Base-by-base conservation (phyloP, 2,329 filamentous ascomycete species). In the Penicillium paneum region DNA sequence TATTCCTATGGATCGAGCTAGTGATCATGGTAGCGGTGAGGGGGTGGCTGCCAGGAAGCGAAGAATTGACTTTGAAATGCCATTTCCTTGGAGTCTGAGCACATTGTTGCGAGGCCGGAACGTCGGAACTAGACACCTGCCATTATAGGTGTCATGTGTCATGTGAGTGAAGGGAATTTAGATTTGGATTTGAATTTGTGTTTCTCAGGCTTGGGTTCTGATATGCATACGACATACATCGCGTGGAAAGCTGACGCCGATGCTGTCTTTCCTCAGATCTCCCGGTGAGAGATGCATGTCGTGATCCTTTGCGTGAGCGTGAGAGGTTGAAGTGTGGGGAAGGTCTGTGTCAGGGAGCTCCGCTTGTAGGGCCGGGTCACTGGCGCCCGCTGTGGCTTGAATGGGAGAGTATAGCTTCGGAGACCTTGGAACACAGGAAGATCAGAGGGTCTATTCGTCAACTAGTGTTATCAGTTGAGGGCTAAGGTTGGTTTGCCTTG, bases 11-110 rank as follows among this genome's bases (percentile, higher is more conserved):
- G 31, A 13, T 24, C 43, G 38, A 32, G 19, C 36, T 44, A 12
- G 41, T 41, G 48, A 51, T 43, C 41, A 53, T 31, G 36, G 45
- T 48, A 46, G 55, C 59, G 57, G 59, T 62, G 59, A 58, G 48
- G 42, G 50, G 45, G 43, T 51, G 52, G 48, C 38, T 48, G 42
- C 43, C 13, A 40, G 29, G 17, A 49, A 21, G 12, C 39, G 44
- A 52, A 59, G 40, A 57, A 64, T 63, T 61, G 59, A 60, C 53
- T 60, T 62, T 60, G 26, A 35, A 15, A 44, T 26, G 4, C 19
- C n/a, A n/a, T 44, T 40, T 31, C n/a, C 32, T 28, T 12, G 17
- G 31, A 41, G 40, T 44, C 50, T 53, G 50, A 53, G 43, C 50
- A 40, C 43, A 21, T 13, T 24, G 11, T 48, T 28, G 42, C 29